These are phyloP conservation scores for Vanderwaltozyma polyspora DNA, from an alignment of 805 yeast genomes.

Conservation along the genomic window DNA sequence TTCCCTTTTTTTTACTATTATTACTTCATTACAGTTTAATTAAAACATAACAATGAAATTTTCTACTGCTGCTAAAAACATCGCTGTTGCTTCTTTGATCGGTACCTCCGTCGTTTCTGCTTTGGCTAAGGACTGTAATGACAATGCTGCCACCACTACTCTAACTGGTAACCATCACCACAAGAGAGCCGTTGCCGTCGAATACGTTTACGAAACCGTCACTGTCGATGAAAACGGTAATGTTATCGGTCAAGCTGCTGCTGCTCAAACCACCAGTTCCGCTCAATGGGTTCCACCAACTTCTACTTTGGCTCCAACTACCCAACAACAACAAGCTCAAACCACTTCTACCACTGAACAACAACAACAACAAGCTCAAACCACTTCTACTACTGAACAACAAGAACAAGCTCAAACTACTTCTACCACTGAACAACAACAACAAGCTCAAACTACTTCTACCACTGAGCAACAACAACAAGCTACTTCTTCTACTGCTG, in stretches of 20 bases:
- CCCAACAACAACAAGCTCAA: slow-evolving; percentile 10
- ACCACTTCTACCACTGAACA: slow-evolving; percentile 8
- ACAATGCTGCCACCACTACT: slow-evolving; percentile 3
- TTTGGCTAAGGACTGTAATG: slow-evolving; percentile 7
- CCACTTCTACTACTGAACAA: slow-evolving; percentile 8
- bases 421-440: slow-evolving; percentile 4
- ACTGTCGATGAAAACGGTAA: slow-evolving; percentile 40
- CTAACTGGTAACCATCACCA: slow-evolving; percentile 34
- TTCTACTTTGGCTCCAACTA: slow-evolving; percentile 27
- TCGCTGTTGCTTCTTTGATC: slow-evolving; percentile 21
- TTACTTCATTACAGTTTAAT: no score
- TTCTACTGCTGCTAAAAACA: slow-evolving; percentile 21
- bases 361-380: slow-evolving; percentile 10
- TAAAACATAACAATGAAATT: slow-evolving; percentile 23
- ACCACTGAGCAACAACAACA: slow-evolving; percentile 12
- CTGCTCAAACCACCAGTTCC: slow-evolving; percentile 22
- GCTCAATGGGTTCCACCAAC: slow-evolving; percentile 9
- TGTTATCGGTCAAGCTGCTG: slow-evolving; percentile 27
- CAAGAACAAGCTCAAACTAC: slow-evolving; percentile 12
- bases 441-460: slow-evolving; percentile 13
- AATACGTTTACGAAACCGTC: slow-evolving; percentile 43
- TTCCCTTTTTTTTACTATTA: no score
- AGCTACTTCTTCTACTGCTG: slow-evolving; percentile 19
- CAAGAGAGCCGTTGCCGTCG: slow-evolving; percentile 42
- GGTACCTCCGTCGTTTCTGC: slow-evolving; percentile 24